These are phyloP conservation scores for Vitis rotundifolia DNA, from an alignment of 164 flowering plant genomes.

Conservation along the genomic window DNA sequence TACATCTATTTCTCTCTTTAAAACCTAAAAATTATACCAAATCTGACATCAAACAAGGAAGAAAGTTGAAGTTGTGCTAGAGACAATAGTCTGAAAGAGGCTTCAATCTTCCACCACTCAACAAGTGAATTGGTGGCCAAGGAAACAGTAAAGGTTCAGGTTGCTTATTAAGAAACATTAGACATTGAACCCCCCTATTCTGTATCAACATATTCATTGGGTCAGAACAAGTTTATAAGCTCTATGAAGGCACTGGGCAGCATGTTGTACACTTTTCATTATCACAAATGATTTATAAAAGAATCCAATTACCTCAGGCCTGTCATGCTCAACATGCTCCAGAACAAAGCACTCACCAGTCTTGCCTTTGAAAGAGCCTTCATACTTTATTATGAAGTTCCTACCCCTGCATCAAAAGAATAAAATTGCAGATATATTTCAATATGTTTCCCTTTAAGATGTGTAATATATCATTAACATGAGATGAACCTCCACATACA, in stretches of 20 bases:
- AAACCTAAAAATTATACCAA: constrained; percentile 41
- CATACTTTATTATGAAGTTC: constrained; percentile 75
- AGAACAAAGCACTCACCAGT: constrained; percentile 73
- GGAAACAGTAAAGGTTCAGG: too few species aligned
- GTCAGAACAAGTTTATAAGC: too few species aligned
- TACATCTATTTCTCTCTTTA: constrained; percentile 79
- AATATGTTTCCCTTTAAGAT: neutral
- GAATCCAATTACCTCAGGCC: constrained; percentile 79
- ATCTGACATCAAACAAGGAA: constrained; percentile 11
- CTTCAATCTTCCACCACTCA: too few species aligned
- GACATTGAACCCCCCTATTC: too few species aligned
- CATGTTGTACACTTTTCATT: too few species aligned
- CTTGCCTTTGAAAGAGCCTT: constrained; percentile 67
- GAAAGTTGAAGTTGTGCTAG: neutral
- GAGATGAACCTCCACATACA: constrained; percentile 6
- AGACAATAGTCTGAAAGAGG: too few species aligned
- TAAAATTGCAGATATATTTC: neutral
- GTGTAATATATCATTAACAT: neutral
- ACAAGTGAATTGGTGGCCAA: too few species aligned
- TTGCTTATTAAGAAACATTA: too few species aligned
- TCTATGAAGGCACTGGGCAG: too few species aligned
- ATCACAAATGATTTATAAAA: neutral
- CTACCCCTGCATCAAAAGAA: constrained; percentile 58
- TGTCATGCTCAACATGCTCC: constrained; percentile 89
- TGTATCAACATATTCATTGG: too few species aligned